Percentiles rank a stretch among this genome's conserved stretches.
These are phyloP conservation scores for Candida silvicultrix DNA, from an alignment of 805 yeast genomes.

Conservation along the genomic window DNA sequence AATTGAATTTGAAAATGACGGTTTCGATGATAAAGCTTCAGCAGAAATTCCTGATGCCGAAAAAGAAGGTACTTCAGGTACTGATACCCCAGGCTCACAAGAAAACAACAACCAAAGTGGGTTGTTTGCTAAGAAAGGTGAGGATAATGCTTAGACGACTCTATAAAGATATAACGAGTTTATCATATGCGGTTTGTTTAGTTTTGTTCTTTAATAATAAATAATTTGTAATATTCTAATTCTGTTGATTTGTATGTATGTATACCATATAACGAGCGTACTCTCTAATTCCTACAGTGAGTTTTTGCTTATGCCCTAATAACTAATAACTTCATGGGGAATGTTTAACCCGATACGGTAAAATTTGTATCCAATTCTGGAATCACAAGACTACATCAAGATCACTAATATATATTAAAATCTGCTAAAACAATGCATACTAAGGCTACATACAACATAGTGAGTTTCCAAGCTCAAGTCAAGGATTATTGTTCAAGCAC, in stretches of 20 bases:
- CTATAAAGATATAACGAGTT: not conserved
- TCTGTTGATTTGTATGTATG: no score
- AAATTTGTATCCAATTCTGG: not conserved
- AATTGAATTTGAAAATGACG: constrained; percentile 13
- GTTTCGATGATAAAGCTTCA: constrained; percentile 6
- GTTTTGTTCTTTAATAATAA: not conserved
- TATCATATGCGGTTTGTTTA: not conserved
- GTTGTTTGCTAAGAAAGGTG: not conserved
- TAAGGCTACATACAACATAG: not conserved
- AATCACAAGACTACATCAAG: not conserved
- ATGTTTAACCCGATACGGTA: not conserved
- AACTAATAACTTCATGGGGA: not conserved
- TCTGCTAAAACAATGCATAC: not conserved
- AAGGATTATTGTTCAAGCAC: not conserved
- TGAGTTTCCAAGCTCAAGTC: not conserved
- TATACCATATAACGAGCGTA: no score
- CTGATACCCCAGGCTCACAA: not conserved
- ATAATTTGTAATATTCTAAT: not conserved
- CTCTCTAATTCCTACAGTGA: no score
- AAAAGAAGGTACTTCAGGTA: not conserved
- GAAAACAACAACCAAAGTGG: not conserved
- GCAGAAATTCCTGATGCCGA: not conserved
- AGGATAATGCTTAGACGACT: not conserved
- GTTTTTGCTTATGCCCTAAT: no score
- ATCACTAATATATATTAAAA: not conserved